These are phyloP conservation scores for Oryza longistaminata DNA, from an alignment of 176 grass and related monocot species.

Conservation along the genomic window DNA sequence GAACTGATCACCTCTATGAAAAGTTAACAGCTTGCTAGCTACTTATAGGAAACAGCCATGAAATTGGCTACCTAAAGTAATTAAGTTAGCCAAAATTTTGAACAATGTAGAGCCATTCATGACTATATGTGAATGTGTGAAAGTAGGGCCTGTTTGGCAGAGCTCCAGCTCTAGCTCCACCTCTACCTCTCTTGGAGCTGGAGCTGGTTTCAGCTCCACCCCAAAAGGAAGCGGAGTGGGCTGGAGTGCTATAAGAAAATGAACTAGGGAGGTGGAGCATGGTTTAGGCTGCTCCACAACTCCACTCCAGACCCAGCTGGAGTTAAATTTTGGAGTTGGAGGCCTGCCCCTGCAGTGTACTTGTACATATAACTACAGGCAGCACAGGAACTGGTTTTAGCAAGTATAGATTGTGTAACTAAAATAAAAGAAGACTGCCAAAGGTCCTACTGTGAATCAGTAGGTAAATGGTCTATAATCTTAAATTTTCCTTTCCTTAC, in stretches of 20 bases:
- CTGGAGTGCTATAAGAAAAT: too few species aligned
- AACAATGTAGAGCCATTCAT: not conserved
- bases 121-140: not conserved
- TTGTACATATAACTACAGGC: not conserved
- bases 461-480: not conserved
- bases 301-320: too few species aligned
- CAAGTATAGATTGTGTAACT: not conserved
- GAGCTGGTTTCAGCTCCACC: too few species aligned
- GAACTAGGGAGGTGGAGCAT: too few species aligned
- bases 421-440: not conserved
- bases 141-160: too few species aligned
- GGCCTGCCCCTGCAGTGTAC: not conserved
- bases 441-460: constrained; percentile 13
- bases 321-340: too few species aligned
- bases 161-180: too few species aligned
- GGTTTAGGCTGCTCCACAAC: too few species aligned
- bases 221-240: too few species aligned
- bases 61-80: not conserved
- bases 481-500: not conserved
- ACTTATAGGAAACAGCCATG: constrained; percentile 1
- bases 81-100: not conserved
- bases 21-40: not conserved
- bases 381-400: constrained; percentile 11
- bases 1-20: not conserved
- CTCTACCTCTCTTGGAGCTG: too few species aligned